phyloP scores from a whole-genome alignment of 2,329 filamentous ascomycete species.

The Acrocalymma vagum region DNA sequence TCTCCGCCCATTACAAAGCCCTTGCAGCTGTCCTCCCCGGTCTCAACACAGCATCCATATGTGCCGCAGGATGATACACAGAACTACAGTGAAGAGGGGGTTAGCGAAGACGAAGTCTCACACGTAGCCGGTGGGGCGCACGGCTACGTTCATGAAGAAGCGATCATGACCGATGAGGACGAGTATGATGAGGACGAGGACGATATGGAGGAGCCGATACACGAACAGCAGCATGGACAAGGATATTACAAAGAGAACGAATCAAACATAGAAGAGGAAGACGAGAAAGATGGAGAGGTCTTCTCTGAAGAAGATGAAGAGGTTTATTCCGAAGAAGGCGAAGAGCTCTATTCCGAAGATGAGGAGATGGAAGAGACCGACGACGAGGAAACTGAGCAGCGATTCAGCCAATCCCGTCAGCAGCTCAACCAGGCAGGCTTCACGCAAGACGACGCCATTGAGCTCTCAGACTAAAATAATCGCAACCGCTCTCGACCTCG shows the following conservation, averaged over 20 bases:
- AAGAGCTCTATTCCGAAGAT: slow-evolving; percentile 6
- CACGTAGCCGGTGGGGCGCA: too few relatives aligned
- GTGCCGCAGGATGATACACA: slow-evolving; percentile 12
- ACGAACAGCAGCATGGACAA: slow-evolving; percentile 9
- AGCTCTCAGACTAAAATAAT: slow-evolving; percentile 36
- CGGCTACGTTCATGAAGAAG: too few relatives aligned
- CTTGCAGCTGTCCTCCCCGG: slow-evolving; percentile 31
- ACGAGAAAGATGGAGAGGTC: slow-evolving; percentile 11
- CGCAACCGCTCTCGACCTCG: neutral
- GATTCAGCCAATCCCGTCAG: too few relatives aligned
- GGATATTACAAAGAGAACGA: slow-evolving; percentile 18
- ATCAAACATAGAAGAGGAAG: slow-evolving; percentile 20
- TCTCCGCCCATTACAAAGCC: slow-evolving; percentile 23
- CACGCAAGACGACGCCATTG: slow-evolving; percentile 45
- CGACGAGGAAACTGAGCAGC: slow-evolving; percentile 16
- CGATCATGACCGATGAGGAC: slow-evolving; percentile 13
- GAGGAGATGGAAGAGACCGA: slow-evolving; percentile 17
- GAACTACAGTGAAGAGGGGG: slow-evolving; percentile 5
- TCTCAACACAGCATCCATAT: slow-evolving; percentile 30
- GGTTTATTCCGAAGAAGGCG: slow-evolving; percentile 7
- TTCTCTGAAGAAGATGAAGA: slow-evolving; percentile 11
- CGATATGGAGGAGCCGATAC: slow-evolving; percentile 9
- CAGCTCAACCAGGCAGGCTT: slow-evolving; percentile 23
- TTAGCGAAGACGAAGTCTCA: slow-evolving; percentile 20
- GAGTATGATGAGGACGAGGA: slow-evolving; percentile 14